These are phyloP conservation scores for Boletus bicolor DNA, from an alignment of 768 basidiomycete species.

Conservation along the genomic window DNA sequence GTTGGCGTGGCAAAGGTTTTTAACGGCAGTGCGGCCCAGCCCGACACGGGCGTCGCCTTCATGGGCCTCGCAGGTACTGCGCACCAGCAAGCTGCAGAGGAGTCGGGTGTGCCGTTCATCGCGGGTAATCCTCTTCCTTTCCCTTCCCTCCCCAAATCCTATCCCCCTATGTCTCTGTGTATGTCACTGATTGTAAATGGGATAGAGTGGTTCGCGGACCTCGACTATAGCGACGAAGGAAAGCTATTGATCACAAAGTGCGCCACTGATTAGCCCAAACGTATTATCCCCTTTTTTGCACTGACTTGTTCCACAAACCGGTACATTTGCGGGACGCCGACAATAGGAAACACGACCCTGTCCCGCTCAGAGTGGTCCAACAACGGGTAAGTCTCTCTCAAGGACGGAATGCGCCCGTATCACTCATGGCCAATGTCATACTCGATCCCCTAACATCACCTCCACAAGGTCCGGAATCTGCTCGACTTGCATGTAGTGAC, in stretches of 20 bases:
- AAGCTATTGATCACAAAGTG: constrained; percentile 60
- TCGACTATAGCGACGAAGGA: constrained; percentile 56
- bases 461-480: constrained; percentile 42
- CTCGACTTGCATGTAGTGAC: constrained; percentile 45
- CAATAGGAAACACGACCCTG: constrained; percentile 49
- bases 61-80: constrained; percentile 62
- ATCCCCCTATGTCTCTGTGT: neutral
- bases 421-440: neutral
- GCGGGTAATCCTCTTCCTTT: constrained; percentile 38
- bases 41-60: constrained; percentile 42
- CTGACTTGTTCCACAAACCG: neutral
- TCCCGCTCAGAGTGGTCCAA: constrained; percentile 40
- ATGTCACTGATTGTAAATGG: neutral
- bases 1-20: constrained; percentile 55
- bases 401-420: neutral
- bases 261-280: neutral
- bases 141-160: neutral
- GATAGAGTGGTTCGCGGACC: constrained; percentile 64
- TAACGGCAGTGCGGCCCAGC: constrained; percentile 20
- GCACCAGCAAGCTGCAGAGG: constrained; percentile 55
- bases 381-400: constrained; percentile 36
- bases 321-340: neutral
- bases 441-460: neutral
- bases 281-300: too few species aligned
- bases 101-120: constrained; percentile 56